Evolutionary conservation across 345 rosid species (phyloP), one percentile per base, ranked within the genome.

Genomic region (Gossypium stocksii): DNA sequence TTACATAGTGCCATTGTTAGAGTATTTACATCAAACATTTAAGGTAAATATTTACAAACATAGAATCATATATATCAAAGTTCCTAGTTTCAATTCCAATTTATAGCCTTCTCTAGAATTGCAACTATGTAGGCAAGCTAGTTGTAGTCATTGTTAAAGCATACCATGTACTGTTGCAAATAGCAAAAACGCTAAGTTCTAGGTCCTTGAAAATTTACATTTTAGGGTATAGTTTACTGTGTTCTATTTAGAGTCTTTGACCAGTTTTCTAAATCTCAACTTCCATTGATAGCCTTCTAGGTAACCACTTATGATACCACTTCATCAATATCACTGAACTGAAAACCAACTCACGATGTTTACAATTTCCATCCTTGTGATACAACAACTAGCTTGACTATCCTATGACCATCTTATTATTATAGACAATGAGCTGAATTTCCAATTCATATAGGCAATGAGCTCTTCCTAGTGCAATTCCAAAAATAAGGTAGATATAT

Each of bases 311-410:
- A 17, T 2, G 2, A 22, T 66, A 46, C 19, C 71, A 46, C 6
- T 66, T 66, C 38, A 46, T 38, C 22, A 19, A 66, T 34, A 34
- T 45, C 41, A 67, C 56, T 13, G 71, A 67, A 46, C 71, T 67
- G 13, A 15, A 46, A 48, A 46, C 43, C 43, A 20, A 69, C 59
- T 25, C 9, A 69, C 51, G 2, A 69, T 0, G 7, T 46, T 67
- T 14, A 48, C 14, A 15, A 68, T 29, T 27, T 52, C 73, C 38
- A 52, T 51, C 7, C 17, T 10, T 27, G 10, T 17, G 60, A 52
- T 4, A 64, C 8, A 25, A n/a, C 16, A 70, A 11, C 38, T n/a
- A 69, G 16, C 45, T 66, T 51, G 46, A 69, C 60, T 17, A 25
- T 29, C 20, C n/a, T 52, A 34, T 34, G 41, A 34, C 7, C 41